A percentile compares a stretch with the other conserved stretches of the same genome.
Evolutionary conservation across 768 basidiomycete species (phyloP).

Genomic region (Suillus variegatus): DNA sequence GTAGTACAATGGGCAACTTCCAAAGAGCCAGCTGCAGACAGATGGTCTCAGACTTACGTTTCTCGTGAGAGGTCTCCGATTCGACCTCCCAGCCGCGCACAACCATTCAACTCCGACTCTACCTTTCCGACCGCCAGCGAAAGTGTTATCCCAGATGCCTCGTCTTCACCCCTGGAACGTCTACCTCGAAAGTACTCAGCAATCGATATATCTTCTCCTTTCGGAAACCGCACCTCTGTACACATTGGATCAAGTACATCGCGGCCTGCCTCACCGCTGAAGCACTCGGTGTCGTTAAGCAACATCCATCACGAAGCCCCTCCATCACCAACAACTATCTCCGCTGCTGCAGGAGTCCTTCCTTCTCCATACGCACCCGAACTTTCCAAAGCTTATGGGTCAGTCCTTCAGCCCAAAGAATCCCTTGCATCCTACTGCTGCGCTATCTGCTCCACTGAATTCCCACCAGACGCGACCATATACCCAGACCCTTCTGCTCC

Average conservation of each 20-base stretch:
- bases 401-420: conserved; percentile 78
- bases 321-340: conserved; percentile 42
- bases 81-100: conserved; percentile 27
- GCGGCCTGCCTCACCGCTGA: conserved; percentile 61
- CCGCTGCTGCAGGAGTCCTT: conserved; percentile 61
- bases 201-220: conserved; percentile 29
- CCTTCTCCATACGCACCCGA: conserved; percentile 62
- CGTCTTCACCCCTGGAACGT: conserved; percentile 35
- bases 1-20: conserved; percentile 61
- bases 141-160: conserved; percentile 15
- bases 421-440: conserved; percentile 71
- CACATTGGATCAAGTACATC: conserved; percentile 58
- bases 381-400: conserved; percentile 81
- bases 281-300: conserved; percentile 30
- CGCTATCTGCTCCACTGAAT: conserved; percentile 59
- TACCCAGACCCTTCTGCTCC: conserved; percentile 64
- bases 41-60: conserved; percentile 82
- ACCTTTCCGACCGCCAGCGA: conserved; percentile 8
- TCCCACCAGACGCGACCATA: conserved; percentile 83
- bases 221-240: conserved; percentile 53
- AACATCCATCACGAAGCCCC: conserved; percentile 10
- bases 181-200: conserved; percentile 51
- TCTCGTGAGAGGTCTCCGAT: conserved; percentile 52
- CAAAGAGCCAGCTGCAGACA: conserved; percentile 52
- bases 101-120: conserved; percentile 9